Percentiles rank a stretch among this genome's conserved stretches.
These are phyloP conservation scores for Xylariaceae sp. DNA, from an alignment of 2,329 filamentous ascomycete genomes.

Conservation along the genomic window DNA sequence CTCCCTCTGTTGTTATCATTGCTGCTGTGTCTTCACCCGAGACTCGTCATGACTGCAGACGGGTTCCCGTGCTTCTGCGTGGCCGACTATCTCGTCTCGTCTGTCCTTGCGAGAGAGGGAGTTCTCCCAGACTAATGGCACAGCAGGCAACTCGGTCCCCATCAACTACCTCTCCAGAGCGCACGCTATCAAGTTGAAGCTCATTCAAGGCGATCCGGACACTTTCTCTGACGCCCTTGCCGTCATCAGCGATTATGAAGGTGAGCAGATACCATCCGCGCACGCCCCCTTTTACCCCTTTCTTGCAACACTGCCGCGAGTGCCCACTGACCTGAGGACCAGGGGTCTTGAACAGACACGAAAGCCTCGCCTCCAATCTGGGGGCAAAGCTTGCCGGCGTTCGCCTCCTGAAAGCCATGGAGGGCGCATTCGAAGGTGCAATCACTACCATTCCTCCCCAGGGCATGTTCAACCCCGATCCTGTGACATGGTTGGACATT, in stretches of 20 bases:
- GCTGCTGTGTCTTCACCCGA: too few species aligned
- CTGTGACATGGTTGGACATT: constrained; percentile 75
- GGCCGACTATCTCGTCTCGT: too few species aligned
- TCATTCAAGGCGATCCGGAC: constrained; percentile 52
- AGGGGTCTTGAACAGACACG: constrained; percentile 75
- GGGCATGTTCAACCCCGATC: constrained; percentile 46
- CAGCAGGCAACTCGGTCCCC: constrained; percentile 26
- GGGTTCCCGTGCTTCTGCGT: too few species aligned
- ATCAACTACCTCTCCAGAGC: constrained; percentile 48
- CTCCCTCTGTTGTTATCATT: too few species aligned
- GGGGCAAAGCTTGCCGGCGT: constrained; percentile 77
- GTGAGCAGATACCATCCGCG: constrained; percentile 25
- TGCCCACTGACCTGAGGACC: constrained; percentile 10
- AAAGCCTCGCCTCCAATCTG: constrained; percentile 78
- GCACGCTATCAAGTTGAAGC: constrained; percentile 35
- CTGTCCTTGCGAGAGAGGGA: too few species aligned
- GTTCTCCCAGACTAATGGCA: too few species aligned
- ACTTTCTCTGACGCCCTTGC: constrained; percentile 66
- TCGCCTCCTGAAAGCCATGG: constrained; percentile 77
- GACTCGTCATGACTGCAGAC: too few species aligned
- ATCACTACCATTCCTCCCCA: constrained; percentile 50
- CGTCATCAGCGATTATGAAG: constrained; percentile 72
- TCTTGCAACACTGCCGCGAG: neutral
- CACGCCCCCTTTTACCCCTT: constrained; percentile 2
- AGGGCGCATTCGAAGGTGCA: constrained; percentile 75